phyloP scores from a whole-genome alignment of 2,329 filamentous ascomycete genomes.

The Cercospora beticola region DNA sequence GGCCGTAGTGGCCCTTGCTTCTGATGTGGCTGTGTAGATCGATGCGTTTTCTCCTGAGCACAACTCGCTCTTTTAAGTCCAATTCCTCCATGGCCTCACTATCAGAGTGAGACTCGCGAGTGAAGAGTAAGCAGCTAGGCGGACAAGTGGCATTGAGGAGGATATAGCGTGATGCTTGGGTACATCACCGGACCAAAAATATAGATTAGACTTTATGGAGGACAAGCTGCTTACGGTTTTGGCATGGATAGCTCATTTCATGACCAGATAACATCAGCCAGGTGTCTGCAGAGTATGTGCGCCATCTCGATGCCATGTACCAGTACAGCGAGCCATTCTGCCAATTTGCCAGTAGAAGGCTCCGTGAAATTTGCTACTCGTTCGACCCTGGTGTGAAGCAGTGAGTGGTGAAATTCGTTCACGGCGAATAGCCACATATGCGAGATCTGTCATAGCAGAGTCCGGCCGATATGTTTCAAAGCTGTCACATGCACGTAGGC shows the following conservation, averaged over 20 bases:
- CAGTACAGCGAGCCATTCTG: neutral
- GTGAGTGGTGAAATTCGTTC: neutral
- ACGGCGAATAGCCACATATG: neutral
- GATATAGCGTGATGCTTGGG: neutral
- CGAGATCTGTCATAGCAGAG: neutral
- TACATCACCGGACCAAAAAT: neutral
- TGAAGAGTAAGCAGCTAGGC: neutral
- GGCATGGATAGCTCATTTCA: slow-evolving; percentile 4
- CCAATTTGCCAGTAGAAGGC: neutral
- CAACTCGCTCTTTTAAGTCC: neutral
- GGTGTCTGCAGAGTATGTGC: neutral
- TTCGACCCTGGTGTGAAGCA: neutral
- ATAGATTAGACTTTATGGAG: slow-evolving; percentile 7
- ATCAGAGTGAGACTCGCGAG: neutral
- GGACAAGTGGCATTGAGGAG: neutral
- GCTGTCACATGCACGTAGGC: neutral
- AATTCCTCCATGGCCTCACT: neutral
- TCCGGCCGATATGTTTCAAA: neutral
- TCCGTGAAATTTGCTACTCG: neutral
- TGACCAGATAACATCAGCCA: slow-evolving; percentile 4
- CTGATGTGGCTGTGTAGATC: slow-evolving; percentile 1
- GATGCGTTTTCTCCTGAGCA: neutral
- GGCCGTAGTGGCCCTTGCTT: slow-evolving; percentile 13
- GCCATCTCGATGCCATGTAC: neutral
- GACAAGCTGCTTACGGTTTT: slow-evolving; percentile 8